Percentiles rank a stretch among this genome's conserved stretches.
These are phyloP conservation scores for Nicotiana noctiflora DNA, from an alignment of 257 asterid species.

Conservation along the genomic window DNA sequence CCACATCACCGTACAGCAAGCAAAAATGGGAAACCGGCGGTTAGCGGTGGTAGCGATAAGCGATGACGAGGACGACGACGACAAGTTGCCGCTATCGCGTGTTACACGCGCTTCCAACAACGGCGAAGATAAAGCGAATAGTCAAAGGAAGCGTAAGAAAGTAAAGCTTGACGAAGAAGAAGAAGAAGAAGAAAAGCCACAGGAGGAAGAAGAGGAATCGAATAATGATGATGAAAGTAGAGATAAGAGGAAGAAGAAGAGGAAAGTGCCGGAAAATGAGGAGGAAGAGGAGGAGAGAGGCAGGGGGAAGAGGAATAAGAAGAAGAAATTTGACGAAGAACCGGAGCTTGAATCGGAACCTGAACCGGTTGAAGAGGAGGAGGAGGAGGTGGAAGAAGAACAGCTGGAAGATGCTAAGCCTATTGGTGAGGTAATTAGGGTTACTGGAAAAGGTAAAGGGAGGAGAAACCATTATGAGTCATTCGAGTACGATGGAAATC, in stretches of 20 bases:
- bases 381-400: slow-evolving; percentile 27
- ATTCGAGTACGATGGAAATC: slow-evolving; percentile 69
- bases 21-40: slow-evolving; percentile 12
- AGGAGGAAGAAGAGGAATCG: slow-evolving; percentile 23
- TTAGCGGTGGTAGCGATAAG: not conserved
- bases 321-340: slow-evolving; percentile 38
- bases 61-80: slow-evolving; percentile 10
- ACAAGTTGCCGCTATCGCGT: not conserved
- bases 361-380: not conserved
- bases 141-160: slow-evolving; percentile 27
- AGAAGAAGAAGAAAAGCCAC: not conserved
- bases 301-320: slow-evolving; percentile 21
- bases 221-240: slow-evolving; percentile 4
- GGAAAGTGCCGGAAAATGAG: slow-evolving; percentile 9
- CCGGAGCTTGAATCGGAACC: slow-evolving; percentile 10
- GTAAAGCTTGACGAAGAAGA: slow-evolving; percentile 17
- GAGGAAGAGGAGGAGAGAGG: slow-evolving; percentile 12
- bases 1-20: not conserved
- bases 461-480: slow-evolving; percentile 36
- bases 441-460: slow-evolving; percentile 63
- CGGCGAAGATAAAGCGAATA: not conserved
- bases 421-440: slow-evolving; percentile 57
- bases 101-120: not conserved
- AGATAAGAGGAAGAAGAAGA: slow-evolving; percentile 18
- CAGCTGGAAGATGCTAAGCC: slow-evolving; percentile 55